Evolutionary conservation across 768 basidiomycete species (phyloP), one percentile per base, ranked within the genome.

Genomic region (Boletus pseudopeckii): DNA sequence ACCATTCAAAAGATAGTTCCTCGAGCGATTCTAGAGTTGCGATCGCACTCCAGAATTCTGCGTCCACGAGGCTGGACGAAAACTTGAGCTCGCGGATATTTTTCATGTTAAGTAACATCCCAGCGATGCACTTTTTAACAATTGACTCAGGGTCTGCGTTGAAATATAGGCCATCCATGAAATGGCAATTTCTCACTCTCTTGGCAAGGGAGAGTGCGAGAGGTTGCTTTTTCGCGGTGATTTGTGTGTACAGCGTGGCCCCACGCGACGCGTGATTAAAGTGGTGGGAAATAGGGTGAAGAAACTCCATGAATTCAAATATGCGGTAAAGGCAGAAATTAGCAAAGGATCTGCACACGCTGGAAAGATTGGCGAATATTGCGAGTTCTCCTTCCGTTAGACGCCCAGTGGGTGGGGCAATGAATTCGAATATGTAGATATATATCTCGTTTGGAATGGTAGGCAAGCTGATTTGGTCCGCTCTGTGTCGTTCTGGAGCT

Each of bases 281-380:
- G n/a, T n/a, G n/a, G n/a, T n/a, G n/a, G n/a, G n/a, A n/a, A n/a
- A n/a, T n/a, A n/a, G n/a, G n/a, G n/a, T n/a, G n/a, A n/a, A n/a
- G n/a, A n/a, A n/a, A n/a, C n/a, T 48, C 42, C 15, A 80, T 15
- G 4, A 58, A 61, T 28, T 71, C 64, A 56, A 75, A 80, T 6
- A 77, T 60, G 30, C 73, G 74, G 1, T 77, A 73, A 11, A 76
- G 58, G n/a, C 70, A 64, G 2, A 71, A 20, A 8, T 71, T 69
- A 47, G 68, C 72, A 46, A 80, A 80, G 54, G 75, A 72, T 14
- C 71, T 71, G 55, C 79, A 80, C 33, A 76, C 75, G 28, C 64
- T 63, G 7, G 9, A 30, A 30, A 30, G 30, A 10, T 30, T 1
- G 22, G 22, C 22, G 22, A 22, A 22, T 22, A 22, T 22, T n/a